Conservation (phyloP, 2,329 filamentous ascomycete species). For the Colletotrichum sp. region DNA sequence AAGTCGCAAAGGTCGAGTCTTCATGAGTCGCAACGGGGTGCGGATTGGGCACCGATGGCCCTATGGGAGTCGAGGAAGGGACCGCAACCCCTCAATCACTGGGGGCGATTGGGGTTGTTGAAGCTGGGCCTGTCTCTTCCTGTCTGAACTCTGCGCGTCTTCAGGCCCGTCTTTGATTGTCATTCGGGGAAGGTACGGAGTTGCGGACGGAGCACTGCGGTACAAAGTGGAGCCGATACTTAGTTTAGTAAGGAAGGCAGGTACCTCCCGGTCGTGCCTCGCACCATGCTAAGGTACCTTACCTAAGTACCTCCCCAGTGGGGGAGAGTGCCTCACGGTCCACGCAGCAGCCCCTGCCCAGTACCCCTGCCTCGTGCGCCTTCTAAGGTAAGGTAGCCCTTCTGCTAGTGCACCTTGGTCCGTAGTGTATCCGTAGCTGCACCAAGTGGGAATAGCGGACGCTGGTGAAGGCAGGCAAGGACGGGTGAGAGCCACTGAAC, state of each 20-base stretch:
- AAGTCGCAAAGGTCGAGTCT: constrained; percentile 6
- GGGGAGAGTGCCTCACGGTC: neutral
- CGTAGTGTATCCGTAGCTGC: neutral
- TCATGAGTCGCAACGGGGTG: constrained; percentile 25
- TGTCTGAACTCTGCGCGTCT: constrained; percentile 1
- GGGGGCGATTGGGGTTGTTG: neutral
- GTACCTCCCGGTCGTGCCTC: neutral
- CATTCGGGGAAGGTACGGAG: neutral
- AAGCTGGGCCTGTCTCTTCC: neutral
- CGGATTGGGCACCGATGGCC: constrained; percentile 29
- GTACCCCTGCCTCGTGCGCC: neutral
- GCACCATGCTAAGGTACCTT: neutral
- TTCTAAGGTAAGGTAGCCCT: neutral
- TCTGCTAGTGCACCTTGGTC: neutral
- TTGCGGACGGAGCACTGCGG: constrained; percentile 2
- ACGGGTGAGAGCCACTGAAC: constrained; percentile 14
- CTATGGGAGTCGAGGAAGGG: constrained; percentile 11
- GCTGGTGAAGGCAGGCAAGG: neutral
- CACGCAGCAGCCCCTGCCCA: neutral
- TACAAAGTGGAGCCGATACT: neutral
- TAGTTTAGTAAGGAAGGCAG: neutral
- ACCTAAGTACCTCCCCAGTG: neutral
- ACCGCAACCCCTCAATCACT: constrained; percentile 1
- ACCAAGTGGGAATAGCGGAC: neutral
- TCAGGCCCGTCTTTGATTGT: neutral